Evolutionary conservation across 208 protist genomes (phyloP).

Genomic region (Lotmaria passim): DNA sequence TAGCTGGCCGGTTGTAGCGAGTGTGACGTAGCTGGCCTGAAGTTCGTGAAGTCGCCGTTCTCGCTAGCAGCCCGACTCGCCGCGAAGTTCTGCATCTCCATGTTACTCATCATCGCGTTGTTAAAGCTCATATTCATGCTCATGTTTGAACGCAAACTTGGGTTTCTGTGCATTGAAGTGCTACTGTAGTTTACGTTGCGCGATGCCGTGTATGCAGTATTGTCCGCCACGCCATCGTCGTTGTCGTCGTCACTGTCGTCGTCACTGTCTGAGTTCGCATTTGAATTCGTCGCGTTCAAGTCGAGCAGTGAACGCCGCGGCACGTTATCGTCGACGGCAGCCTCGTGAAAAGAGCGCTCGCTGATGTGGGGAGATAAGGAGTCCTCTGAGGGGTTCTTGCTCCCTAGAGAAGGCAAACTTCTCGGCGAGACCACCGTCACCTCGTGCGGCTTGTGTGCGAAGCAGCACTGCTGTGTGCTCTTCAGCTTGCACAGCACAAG

Average conservation of each 20-base stretch:
- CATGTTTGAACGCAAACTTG: too few species aligned
- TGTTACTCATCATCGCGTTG: too few species aligned
- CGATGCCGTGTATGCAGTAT: too few species aligned
- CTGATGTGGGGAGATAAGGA: background rate
- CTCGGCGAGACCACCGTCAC: background rate
- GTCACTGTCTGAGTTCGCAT: background rate
- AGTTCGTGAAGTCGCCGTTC: too few species aligned
- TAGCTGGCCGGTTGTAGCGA: too few species aligned
- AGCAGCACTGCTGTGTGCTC: slow-evolving; percentile 28
- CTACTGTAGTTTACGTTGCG: too few species aligned
- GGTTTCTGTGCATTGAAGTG: too few species aligned
- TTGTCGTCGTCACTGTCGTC: background rate
- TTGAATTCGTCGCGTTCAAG: background rate
- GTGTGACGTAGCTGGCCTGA: too few species aligned
- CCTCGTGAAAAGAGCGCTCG: slow-evolving; percentile 25
- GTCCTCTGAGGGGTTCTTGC: slow-evolving; percentile 8
- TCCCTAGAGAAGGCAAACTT: background rate
- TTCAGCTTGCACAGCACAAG: slow-evolving; percentile 17
- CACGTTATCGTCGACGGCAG: slow-evolving; percentile 7
- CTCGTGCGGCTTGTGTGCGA: background rate
- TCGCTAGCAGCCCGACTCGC: too few species aligned
- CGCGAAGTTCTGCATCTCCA: too few species aligned
- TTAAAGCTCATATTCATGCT: background rate
- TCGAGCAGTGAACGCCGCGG: slow-evolving; percentile 13
- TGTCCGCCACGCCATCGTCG: background rate